Percentiles rank a stretch among this genome's conserved stretches.
These are phyloP conservation scores for Kwoniella newhampshirensis DNA, from an alignment of 768 basidiomycete genomes.

Conservation along the genomic window DNA sequence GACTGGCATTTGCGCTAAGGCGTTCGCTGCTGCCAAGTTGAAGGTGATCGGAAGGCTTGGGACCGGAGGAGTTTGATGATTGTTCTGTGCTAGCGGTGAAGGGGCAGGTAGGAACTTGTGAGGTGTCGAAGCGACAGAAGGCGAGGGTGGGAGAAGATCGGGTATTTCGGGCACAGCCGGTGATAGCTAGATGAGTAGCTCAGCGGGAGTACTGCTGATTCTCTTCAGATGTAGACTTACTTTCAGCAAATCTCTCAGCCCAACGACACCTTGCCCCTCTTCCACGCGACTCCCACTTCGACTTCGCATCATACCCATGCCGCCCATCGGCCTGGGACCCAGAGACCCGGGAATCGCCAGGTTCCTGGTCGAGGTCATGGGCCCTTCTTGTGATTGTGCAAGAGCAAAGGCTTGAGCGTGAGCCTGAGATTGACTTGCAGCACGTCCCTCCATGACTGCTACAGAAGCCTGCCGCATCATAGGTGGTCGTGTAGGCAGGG, in stretches of 20 bases:
- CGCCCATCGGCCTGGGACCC: constrained; percentile 9
- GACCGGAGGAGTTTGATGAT: constrained; percentile 7
- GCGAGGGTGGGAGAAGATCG: constrained; percentile 45
- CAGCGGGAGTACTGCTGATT: neutral
- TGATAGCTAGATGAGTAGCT: constrained; percentile 27
- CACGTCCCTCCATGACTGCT: constrained; percentile 59
- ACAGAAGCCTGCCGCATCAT: constrained; percentile 63
- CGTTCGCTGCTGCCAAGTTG: neutral
- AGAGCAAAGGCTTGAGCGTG: constrained; percentile 29
- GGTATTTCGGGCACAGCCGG: constrained; percentile 39
- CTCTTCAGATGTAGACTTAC: constrained; percentile 21
- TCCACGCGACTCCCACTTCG: constrained; percentile 44
- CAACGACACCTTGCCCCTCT: constrained; percentile 18
- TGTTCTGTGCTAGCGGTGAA: constrained; percentile 33
- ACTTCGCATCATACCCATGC: constrained; percentile 34
- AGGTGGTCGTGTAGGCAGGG: constrained; percentile 34
- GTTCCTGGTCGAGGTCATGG: constrained; percentile 21
- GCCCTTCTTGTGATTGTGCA: constrained; percentile 22
- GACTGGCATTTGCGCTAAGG: neutral
- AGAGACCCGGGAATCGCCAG: constrained; percentile 12
- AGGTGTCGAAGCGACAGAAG: constrained; percentile 28
- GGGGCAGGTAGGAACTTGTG: constrained; percentile 44
- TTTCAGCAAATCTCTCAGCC: constrained; percentile 48
- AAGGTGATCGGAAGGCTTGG: constrained; percentile 4
- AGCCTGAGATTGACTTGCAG: constrained; percentile 28